These are phyloP conservation scores for Fusarium musae DNA, from an alignment of 2,329 filamentous ascomycete genomes.

Conservation along the genomic window DNA sequence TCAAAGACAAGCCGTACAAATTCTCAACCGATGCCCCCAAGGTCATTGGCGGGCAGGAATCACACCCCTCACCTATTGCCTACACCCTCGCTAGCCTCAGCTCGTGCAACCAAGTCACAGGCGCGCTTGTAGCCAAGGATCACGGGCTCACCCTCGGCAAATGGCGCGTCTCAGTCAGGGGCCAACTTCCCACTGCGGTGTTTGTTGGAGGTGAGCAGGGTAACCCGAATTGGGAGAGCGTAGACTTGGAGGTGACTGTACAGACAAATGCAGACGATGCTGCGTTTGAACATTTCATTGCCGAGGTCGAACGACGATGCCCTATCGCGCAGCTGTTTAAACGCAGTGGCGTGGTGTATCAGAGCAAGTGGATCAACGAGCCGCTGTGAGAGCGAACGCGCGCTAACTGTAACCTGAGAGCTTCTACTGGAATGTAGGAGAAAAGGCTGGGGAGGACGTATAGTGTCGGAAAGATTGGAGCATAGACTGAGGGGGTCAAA, in stretches of 20 bases:
- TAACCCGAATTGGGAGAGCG: not conserved
- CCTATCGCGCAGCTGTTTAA: not conserved
- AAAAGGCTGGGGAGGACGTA: not conserved
- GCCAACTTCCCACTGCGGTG: not conserved
- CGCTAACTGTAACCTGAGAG: fast-evolving
- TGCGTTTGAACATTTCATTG: not conserved
- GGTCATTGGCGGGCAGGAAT: not conserved
- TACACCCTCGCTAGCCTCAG: not conserved
- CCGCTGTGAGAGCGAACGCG: not conserved
- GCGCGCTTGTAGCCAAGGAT: not conserved
- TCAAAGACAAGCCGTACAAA: not conserved
- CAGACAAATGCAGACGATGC: not conserved
- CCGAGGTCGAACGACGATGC: not conserved
- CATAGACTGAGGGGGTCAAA: not conserved
- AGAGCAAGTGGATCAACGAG: not conserved
- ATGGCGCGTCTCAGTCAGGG: not conserved
- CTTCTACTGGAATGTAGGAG: fast-evolving
- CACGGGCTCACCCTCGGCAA: not conserved
- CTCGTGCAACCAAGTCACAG: not conserved
- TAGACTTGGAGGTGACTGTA: fast-evolving
- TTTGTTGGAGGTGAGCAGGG: not conserved
- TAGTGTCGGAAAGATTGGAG: no score
- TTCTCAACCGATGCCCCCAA: not conserved
- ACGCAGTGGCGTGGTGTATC: not conserved
- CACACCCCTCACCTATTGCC: fast-evolving